Percentiles rank a stretch among this genome's conserved stretches.
Evolutionary conservation across 2,329 filamentous ascomycete genomes (phyloP).

Genomic region (Cladobotryum protrusum): DNA sequence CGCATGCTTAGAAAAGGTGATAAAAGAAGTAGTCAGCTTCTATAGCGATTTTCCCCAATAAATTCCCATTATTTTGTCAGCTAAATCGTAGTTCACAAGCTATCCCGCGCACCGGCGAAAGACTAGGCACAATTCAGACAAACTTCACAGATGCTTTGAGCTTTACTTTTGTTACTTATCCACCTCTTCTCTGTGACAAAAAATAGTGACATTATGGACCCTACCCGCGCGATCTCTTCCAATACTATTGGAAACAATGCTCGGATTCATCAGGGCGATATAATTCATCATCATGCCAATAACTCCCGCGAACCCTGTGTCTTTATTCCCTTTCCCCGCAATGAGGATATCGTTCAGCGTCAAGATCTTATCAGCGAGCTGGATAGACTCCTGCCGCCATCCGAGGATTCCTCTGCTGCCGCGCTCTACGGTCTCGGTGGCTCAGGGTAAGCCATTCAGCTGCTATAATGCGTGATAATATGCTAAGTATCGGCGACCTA

Average conservation of each 20-base stretch:
- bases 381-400: not conserved
- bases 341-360: too few relatives aligned
- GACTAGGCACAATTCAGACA: too few relatives aligned
- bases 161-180: too few relatives aligned
- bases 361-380: too few relatives aligned
- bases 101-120: too few relatives aligned
- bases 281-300: not conserved
- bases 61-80: too few relatives aligned
- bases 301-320: not conserved
- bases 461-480: not conserved
- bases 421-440: not conserved
- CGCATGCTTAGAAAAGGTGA: too few relatives aligned
- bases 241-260: not conserved
- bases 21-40: too few relatives aligned
- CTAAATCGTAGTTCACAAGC: too few relatives aligned
- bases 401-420: not conserved
- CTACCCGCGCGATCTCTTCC: not conserved
- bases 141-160: too few relatives aligned
- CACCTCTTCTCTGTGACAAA: not conserved
- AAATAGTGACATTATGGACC: constrained; percentile 1
- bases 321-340: too few relatives aligned
- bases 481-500: constrained; percentile 8
- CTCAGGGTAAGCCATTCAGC: not conserved
- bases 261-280: not conserved
- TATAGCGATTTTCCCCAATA: too few relatives aligned